phyloP scores from a whole-genome alignment of 225 moss, liverwort and hornwort genomes.

The Bryum argenteum region DNA sequence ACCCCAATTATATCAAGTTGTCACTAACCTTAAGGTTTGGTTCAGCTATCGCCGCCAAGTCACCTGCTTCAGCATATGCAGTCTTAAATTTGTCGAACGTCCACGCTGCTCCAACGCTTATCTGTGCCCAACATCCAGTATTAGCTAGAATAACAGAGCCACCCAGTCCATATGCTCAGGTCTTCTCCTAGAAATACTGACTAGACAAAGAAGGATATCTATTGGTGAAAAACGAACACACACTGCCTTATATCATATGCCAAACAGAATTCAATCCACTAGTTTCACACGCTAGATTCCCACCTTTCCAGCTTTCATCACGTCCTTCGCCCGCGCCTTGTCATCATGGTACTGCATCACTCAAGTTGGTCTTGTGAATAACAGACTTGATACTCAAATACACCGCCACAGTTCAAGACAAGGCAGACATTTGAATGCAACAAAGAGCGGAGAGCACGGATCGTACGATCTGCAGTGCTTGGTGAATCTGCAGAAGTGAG shows the following conservation, averaged over 20 bases:
- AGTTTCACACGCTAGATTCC: conserved; percentile 7
- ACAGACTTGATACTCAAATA: neutral
- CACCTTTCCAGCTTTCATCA: conserved; percentile 98
- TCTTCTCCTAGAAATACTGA: neutral
- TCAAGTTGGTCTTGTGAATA: conserved; percentile 14
- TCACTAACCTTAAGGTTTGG: conserved; percentile 99
- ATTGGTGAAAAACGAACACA: neutral
- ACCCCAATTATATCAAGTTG: conserved; percentile 62
- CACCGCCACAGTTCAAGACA: neutral
- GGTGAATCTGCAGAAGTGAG: neutral
- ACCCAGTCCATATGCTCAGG: too few relatives aligned
- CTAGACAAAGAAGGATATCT: neutral
- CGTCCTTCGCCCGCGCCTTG: conserved; percentile 89
- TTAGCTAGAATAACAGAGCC: neutral
- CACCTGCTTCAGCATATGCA: conserved; percentile 99
- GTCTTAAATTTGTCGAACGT: conserved; percentile 97
- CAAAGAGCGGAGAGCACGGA: neutral
- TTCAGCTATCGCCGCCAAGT: conserved; percentile 99
- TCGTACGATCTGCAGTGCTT: neutral
- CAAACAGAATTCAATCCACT: neutral
- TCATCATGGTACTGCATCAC: conserved; percentile 89
- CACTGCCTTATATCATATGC: neutral
- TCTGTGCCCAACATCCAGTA: conserved; percentile 49
- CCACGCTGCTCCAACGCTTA: conserved; percentile 85
- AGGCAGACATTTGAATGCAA: neutral